A percentile compares a stretch with the other conserved stretches of the same genome.
These are phyloP conservation scores for Fusarium hostae DNA, from an alignment of 2,329 filamentous ascomycete genomes.

Conservation along the genomic window DNA sequence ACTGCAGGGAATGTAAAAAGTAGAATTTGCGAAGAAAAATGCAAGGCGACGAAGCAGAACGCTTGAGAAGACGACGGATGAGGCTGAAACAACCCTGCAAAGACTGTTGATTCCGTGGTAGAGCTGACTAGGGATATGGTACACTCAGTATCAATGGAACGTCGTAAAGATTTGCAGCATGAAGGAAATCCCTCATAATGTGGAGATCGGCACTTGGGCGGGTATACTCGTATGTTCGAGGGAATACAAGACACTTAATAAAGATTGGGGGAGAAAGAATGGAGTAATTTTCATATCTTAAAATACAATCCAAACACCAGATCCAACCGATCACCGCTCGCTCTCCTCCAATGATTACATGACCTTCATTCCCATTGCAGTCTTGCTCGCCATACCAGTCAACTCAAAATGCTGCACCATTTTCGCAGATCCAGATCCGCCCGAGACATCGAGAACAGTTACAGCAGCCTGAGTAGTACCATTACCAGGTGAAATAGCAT, in stretches of 20 bases:
- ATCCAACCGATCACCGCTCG: too few relatives aligned
- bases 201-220: neutral
- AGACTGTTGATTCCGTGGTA: neutral
- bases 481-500: conserved; percentile 66
- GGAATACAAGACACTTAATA: too few relatives aligned
- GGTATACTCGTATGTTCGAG: neutral
- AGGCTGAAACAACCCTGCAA: neutral
- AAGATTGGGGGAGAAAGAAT: too few relatives aligned
- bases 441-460: conserved; percentile 50
- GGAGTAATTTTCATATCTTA: too few relatives aligned
- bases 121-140: neutral
- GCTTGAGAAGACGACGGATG: neutral
- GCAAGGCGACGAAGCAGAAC: neutral
- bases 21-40: neutral
- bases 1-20: neutral
- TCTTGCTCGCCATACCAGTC: conserved; percentile 17
- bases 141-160: neutral
- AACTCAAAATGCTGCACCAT: conserved; percentile 50
- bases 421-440: conserved; percentile 31
- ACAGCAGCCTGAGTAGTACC: conserved; percentile 53
- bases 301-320: neutral
- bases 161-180: neutral
- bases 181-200: neutral
- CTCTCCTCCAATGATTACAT: neutral
- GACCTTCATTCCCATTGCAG: conserved; percentile 20